Evolutionary conservation across 192 early-diverging fungal genomes (phyloP).

Genomic region (Linnemannia exigua): DNA sequence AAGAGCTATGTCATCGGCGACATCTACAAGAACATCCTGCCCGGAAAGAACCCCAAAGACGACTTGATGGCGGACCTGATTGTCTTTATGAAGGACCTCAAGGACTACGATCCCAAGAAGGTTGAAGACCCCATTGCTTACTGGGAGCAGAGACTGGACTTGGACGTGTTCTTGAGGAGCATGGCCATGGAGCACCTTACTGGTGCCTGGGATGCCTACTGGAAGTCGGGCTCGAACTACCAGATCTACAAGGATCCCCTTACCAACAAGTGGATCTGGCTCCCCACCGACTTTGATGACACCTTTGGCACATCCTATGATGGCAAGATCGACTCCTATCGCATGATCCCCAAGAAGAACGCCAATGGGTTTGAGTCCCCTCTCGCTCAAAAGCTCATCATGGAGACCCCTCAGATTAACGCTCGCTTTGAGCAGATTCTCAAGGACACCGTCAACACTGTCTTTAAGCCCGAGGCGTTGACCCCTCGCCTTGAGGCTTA

Average conservation of each 20-base stretch:
- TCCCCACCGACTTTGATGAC: slow-evolving; percentile 62
- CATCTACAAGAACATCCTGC: slow-evolving; percentile 50
- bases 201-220: slow-evolving; percentile 59
- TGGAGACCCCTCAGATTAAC: slow-evolving; percentile 53
- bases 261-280: slow-evolving; percentile 56
- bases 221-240: slow-evolving; percentile 59
- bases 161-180: slow-evolving; percentile 40
- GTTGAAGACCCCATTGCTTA: slow-evolving; percentile 19
- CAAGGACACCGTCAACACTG: slow-evolving; percentile 56
- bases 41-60: slow-evolving; percentile 31
- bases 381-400: slow-evolving; percentile 45
- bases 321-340: slow-evolving; percentile 32
- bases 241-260: slow-evolving; percentile 57
- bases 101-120: slow-evolving; percentile 33
- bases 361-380: slow-evolving; percentile 30
- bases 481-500: slow-evolving; percentile 50
- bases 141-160: slow-evolving; percentile 45
- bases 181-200: slow-evolving; percentile 58
- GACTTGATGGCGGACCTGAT: slow-evolving; percentile 46
- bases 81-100: slow-evolving; percentile 49
- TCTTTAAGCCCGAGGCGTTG: slow-evolving; percentile 60
- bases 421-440: slow-evolving; percentile 53
- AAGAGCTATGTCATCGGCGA: slow-evolving; percentile 35
- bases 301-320: slow-evolving; percentile 57
- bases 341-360: slow-evolving; percentile 42